Base-by-base conservation (phyloP, 768 basidiomycete genomes). In the Hirschioporus abietinus region DNA sequence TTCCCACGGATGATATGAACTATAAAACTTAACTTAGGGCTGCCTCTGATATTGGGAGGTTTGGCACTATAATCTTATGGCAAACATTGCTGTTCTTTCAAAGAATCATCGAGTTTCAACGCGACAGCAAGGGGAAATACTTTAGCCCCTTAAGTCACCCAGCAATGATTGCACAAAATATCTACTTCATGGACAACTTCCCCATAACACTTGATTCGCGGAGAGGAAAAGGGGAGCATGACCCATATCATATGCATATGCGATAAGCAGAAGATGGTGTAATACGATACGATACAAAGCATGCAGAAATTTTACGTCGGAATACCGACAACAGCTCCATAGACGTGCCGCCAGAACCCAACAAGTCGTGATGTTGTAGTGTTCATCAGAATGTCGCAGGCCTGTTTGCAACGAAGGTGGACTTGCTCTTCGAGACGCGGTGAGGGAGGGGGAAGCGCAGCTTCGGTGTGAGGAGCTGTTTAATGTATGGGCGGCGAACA, bases 401-500 rank as follows among this genome's bases (percentile, higher is more conserved):
- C 70, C 93, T 88, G 74, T 79, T 78, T 35, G 94, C 93, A 63
- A 88, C 86, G 76, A 96, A 96, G 66, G 88, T 93, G 71, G 89
- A 88, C 72, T 87, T 89, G 69, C 81, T 77, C 83, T 94, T 95
- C 69, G 81, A 70, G 67, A 95, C 86, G 65, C 97, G 91, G 70
- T 73, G 73, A 66, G 82, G 95, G 63, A 98, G 89, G 69, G 96
- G 96, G 95, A 99, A 99, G 80, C 90, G 95, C 85, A 99, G 92
- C 68, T 84, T 82, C 68, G 95, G 95, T 65, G 82, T 82, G 73
- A 98, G 83, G 73, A 99, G 88, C 79, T 99, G 97, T 82, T 91
- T 95, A 86, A 98, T 98, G 86, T 98, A 96, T 20, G 97, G 92
- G 72, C 97, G 90, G 80, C 95, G 93, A 70, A 98, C 78, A 75